Conservation (phyloP, 768 basidiomycete species). For the Russula compacta region DNA sequence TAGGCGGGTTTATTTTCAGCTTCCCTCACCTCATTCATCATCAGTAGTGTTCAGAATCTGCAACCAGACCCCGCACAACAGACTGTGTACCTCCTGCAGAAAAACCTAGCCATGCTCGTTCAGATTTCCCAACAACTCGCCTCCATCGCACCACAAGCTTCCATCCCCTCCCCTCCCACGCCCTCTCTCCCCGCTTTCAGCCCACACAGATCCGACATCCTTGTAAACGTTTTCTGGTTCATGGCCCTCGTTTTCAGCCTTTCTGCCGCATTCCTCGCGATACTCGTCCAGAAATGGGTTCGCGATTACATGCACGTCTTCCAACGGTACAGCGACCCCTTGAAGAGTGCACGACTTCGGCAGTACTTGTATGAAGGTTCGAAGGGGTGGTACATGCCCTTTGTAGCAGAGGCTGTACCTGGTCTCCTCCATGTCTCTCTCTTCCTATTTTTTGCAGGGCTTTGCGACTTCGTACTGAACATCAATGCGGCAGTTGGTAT, state of each 20-base stretch:
- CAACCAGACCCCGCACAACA: background rate
- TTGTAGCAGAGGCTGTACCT: background rate
- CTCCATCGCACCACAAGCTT: background rate
- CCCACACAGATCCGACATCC: background rate
- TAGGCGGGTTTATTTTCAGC: slow-evolving; percentile 6
- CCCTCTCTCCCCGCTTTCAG: background rate
- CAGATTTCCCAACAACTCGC: slow-evolving; percentile 3
- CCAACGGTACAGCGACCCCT: background rate
- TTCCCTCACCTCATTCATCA: background rate
- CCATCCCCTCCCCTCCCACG: background rate
- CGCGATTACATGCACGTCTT: background rate
- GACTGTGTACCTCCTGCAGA: background rate
- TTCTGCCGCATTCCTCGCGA: background rate
- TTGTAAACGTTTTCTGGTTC: background rate
- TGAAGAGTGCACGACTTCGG: background rate
- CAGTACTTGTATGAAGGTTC: background rate
- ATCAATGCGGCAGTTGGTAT: background rate
- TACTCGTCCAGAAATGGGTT: background rate
- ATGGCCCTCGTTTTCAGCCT: background rate
- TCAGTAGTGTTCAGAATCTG: background rate
- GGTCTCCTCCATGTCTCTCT: background rate
- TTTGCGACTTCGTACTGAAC: background rate
- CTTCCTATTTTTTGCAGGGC: background rate
- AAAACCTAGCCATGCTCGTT: background rate
- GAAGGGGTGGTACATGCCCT: background rate